Percentiles rank a stretch among this genome's conserved stretches.
Evolutionary conservation across 352 stramenopile species (phyloP).

Genomic region (Phytophthora pistaciae): DNA sequence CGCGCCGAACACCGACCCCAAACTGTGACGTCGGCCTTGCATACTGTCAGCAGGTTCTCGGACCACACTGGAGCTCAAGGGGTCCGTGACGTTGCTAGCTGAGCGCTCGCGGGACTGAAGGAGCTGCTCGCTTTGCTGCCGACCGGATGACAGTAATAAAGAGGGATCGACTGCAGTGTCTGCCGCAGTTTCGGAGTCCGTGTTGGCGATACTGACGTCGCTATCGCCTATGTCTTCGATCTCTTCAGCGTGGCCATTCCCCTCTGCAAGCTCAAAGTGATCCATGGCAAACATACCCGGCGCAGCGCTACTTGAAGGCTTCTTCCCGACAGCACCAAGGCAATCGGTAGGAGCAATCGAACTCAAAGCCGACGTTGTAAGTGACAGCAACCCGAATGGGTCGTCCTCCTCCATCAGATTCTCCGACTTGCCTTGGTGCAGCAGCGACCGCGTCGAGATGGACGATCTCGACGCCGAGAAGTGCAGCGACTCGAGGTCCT

Average conservation of each 20-base stretch:
- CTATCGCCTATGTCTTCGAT: constrained; percentile 36
- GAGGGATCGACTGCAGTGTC: constrained; percentile 28
- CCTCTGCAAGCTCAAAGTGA: constrained; percentile 51
- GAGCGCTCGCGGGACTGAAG: constrained; percentile 13
- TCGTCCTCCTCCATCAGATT: constrained; percentile 50
- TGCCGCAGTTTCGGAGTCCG: constrained; percentile 25
- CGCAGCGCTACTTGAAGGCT: constrained; percentile 15
- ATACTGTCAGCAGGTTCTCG: constrained; percentile 4
- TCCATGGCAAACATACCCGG: constrained; percentile 61
- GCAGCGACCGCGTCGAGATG: constrained; percentile 38
- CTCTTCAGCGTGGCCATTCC: constrained; percentile 27
- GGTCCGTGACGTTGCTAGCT: constrained; percentile 29
- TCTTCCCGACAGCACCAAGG: neutral
- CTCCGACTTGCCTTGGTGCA: constrained; percentile 51
- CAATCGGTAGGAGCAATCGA: constrained; percentile 17
- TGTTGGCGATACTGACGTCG: constrained; percentile 20
- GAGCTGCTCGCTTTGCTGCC: constrained; percentile 10
- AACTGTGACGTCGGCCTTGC: constrained; percentile 29
- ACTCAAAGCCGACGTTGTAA: constrained; percentile 60
- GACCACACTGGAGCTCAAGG: constrained; percentile 26
- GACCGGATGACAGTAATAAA: constrained; percentile 11
- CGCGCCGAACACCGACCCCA: constrained; percentile 22
- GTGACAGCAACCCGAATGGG: constrained; percentile 53
- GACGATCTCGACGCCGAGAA: constrained; percentile 26
- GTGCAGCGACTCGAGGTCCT: constrained; percentile 31